Evolutionary conservation across 768 basidiomycete genomes (phyloP), one percentile per base, ranked within the genome.

Genomic region (Scleroderma citrinum): DNA sequence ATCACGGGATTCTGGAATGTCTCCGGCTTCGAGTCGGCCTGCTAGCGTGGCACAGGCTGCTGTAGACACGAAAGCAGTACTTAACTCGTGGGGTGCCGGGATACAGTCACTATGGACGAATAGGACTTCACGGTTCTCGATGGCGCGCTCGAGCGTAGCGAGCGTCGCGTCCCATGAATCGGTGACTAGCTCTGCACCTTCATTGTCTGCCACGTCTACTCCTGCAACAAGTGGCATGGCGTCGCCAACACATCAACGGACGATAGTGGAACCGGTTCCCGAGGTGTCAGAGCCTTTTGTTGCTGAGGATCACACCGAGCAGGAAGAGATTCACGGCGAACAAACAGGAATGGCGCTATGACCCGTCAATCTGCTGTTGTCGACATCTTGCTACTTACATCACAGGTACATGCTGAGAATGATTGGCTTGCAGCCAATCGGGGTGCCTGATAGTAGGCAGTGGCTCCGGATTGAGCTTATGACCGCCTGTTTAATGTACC

Each of bases 21-120:
- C 51, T 17, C 10, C 19, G 3, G 38, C 47, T 46, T 53, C 56
- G 19, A 46, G 56, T 14, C 64, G 62, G 8, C 65, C 65, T 19
- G 47, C 49, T 3, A 67, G 62, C 48, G 44, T 66, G 41, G 55
- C 55, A n/a, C 65, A 66, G 44, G 65, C 70, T 45, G 60, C 68
- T 35, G 49, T 56, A 53, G 62, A 69, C 41, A 57, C 70, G 14
- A 66, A 69, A 50, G 62, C 67, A 16, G 61, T 69, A 4, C 37
- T 75, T 16, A 66, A 59, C 36, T 58, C 70, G 14, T 71, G 76
- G 62, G 75, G 76, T 39, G 62, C 67, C 8, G 72, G 73, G 37
- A 67, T 80, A 49, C 74, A 78, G 13, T 74, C 77, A 13, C 71
- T 80, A 56, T 69, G 77, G 62, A 63, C 73, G 31, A 67, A 49